Base-by-base conservation (phyloP, 257 asterid genomes). In the Henckelia pumila region DNA sequence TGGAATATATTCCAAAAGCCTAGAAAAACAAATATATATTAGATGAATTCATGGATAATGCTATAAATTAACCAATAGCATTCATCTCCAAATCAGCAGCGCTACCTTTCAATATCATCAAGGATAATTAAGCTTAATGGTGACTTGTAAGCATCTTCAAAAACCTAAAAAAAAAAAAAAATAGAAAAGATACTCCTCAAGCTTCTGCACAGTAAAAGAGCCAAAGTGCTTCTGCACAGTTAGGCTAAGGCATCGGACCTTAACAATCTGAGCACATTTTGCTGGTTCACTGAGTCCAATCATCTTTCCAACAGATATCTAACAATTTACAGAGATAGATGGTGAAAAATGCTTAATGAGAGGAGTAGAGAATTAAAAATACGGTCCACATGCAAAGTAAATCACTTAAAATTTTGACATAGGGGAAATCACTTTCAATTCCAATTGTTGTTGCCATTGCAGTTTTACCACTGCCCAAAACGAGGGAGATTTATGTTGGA, bases 261-360 rank as follows among this genome's bases (percentile, higher is more conserved):
- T 40, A 40, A 40, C 50, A 40, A 40, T 40, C 50, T 40, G 50
- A 40, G 50, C 50, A 40, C 50, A 40, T 40, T 94, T 94, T 66
- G 97, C 85, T 78, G 95, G 80, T 77, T 94, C 99, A 67, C 97
- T 82, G 74, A 94, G 95, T 63, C 99, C 99, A 79, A 85, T 85
- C 99, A 94, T 94, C 63, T 95, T 63, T 80, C 91, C 97, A 78
- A 96, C 96, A 72, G 99, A 94, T 77, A 94, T 87, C 99, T 94
- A 81, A 63, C 71, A 71, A 76, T 67, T 64, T 29, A 64, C 22
- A 61, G 52, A 29, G 61, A 61, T 56, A 65, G 65, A 73, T 23
- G 44, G 50, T 11, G 50, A 13, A 40, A 40, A 40, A 10, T 10
- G n/a, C 50, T 40, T 40, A 0, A 40, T 40, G 50, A 40, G 74